Conservation (phyloP, 306 rosid genomes). For the Malus orientalis region DNA sequence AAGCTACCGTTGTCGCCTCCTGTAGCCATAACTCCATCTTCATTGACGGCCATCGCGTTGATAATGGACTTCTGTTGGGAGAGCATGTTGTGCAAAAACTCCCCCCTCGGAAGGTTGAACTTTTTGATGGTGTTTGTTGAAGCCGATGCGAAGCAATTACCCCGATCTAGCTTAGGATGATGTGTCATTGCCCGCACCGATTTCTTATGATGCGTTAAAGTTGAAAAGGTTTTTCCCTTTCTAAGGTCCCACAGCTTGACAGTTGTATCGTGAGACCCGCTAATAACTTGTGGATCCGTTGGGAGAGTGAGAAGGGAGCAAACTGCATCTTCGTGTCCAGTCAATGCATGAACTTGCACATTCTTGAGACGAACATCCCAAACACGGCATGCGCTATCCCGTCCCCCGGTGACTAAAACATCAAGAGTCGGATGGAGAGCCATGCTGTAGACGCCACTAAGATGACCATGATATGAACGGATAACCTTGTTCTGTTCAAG, state of each 20-base stretch:
- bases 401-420: conserved; percentile 88
- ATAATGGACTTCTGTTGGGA: conserved; percentile 94
- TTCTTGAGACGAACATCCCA: conserved; percentile 92
- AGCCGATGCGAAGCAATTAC: conserved; percentile 90
- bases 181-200: conserved; percentile 87
- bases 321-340: conserved; percentile 89
- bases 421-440: conserved; percentile 94
- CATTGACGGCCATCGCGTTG: conserved; percentile 96
- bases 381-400: conserved; percentile 97
- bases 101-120: conserved; percentile 86
- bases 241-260: conserved; percentile 95
- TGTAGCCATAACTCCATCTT: conserved; percentile 83
- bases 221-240: conserved; percentile 29
- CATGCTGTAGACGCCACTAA: conserved; percentile 93
- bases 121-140: conserved; percentile 94
- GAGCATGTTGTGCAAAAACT: conserved; percentile 94
- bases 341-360: conserved; percentile 68
- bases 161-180: conserved; percentile 67
- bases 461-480: conserved; percentile 89
- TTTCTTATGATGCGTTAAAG: conserved; percentile 87
- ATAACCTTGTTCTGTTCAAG: conserved; percentile 98
- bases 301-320: conserved; percentile 90
- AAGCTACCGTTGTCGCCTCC: conserved; percentile 98
- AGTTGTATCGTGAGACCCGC: conserved; percentile 91
- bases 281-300: conserved; percentile 92